Evolutionary conservation across 1,284 basidiomycete species (phyloP).

Genomic region (Cryptococcus sp.): DNA sequence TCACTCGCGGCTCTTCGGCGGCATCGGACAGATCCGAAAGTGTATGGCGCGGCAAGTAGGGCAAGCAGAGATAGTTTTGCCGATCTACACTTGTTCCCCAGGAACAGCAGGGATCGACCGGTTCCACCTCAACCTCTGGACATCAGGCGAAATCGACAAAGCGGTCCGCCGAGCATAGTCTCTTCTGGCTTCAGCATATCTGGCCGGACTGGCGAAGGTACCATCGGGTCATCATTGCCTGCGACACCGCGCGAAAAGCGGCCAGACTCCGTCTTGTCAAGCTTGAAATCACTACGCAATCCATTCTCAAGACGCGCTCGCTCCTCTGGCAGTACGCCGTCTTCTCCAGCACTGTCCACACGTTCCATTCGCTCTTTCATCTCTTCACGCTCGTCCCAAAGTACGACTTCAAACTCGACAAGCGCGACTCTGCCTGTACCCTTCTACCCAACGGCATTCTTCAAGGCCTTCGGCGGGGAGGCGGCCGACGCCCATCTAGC

Average conservation of each 20-base stretch:
- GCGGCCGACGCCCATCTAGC: neutral
- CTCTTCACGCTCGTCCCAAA: neutral
- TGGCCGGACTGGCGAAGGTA: constrained; percentile 1
- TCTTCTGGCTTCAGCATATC: constrained; percentile 2
- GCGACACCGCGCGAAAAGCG: constrained; percentile 4
- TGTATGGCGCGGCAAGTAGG: neutral
- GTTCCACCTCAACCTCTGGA: constrained; percentile 25
- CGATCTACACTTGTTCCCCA: constrained; percentile 7
- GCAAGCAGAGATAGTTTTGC: neutral
- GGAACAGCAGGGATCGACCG: constrained; percentile 17
- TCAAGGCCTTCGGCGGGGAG: constrained; percentile 1
- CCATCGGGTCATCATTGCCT: constrained; percentile 3
- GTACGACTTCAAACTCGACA: constrained; percentile 7
- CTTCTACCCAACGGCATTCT: constrained; percentile 10
- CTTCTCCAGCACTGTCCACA: constrained; percentile 10
- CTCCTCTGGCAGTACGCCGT: constrained; percentile 1
- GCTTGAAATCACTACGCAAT: constrained; percentile 16
- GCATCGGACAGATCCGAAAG: constrained; percentile 24
- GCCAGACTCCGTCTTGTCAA: constrained; percentile 13
- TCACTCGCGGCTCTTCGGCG: constrained; percentile 10
- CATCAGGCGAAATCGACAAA: constrained; percentile 1
- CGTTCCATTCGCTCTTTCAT: constrained; percentile 4
- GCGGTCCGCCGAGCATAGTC: constrained; percentile 9
- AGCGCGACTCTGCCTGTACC: constrained; percentile 12
- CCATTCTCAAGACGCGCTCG: constrained; percentile 12